Evolutionary conservation across 331 rosid genomes (phyloP), one percentile per base, ranked within the genome.

Genomic region (Spiraea crenata): DNA sequence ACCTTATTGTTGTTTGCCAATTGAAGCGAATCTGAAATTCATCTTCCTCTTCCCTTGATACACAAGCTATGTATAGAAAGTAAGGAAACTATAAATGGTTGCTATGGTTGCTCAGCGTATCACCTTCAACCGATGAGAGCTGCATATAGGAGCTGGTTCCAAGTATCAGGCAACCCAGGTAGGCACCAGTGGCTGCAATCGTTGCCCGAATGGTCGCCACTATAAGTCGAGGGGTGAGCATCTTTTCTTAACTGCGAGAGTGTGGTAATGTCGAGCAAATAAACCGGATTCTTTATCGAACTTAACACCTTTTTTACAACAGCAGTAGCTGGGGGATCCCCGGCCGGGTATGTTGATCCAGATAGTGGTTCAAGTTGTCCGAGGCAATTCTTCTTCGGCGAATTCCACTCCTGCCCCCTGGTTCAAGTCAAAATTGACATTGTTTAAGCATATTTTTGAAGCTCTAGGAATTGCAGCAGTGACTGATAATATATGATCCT

Each of bases 361-460:
- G 80, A 51, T 11, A 87, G 46, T 4, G 99, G 97, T 57, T 73
- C 82, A 8, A 77, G 77, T 78, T 95, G 82, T 57, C 97, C 99
- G 14, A 57, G 71, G 74, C 99, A 95, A 51, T 65, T 91, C 82
- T 79, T 87, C 74, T 52, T 86, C 0, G 99, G 95, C 49, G 83
- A 72, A 75, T 91, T 91, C 99, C 99, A 93, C 20, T 93, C 99
- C 42, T 57, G 15, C 0, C 99, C 99, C 77, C 99, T 93, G 81
- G 41, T 80, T 37, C 52, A 60, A 51, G 16, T 4, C 48, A 70
- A 57, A 15, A 57, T 3, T 35, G 2, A 7, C 17, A 17, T 20
- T 9, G n/a, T 10, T 47, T 38, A 67, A 25, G 51, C 41, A n/a
- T 2, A 42, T 42, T 7, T 42, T 42, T 42, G 31, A 25, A 42